Evolutionary conservation across 2,329 filamentous ascomycete species (phyloP), one percentile per base, ranked within the genome.

Genomic region (Anisogramma anomala): DNA sequence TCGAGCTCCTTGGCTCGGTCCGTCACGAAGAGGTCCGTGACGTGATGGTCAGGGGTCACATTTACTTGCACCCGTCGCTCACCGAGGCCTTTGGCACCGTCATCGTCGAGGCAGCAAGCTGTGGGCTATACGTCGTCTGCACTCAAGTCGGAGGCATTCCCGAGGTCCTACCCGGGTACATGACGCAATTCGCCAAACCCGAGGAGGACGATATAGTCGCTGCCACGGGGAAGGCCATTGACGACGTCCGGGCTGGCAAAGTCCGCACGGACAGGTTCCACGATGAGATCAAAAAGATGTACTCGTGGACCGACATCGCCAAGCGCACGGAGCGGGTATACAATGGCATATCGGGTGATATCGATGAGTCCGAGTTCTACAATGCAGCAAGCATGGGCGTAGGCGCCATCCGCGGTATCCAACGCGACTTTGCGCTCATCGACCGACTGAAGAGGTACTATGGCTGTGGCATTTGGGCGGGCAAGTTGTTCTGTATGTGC

Each of bases 21-120:
- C 82, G 89, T 14, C 91, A 98, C 57, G 93, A 98, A 57, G 87
- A 96, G 55, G 91, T 98, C 13, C 80, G 91, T 49, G 86, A 96
- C 57, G 88, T 98, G 48, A 98, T 98, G 91, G 82, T 95, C 14
- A 78, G 85, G 41, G 91, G 91, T 0, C 88, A 98, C 57, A 94
- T 98, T 49, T 96, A 96, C 57, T 76, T 98, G 1, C 88, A 96
- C 55, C 91, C 91, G 0, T 93, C 84, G 42, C 69, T 98, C 35
- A 98, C 91, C 0, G 91, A 98, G 60, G 91, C 91, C 0, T 98
- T 98, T 53, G 91, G 91, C 17, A 98, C 91, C 0, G 91, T 98
- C 48, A 89, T 98, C 42, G 93, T 98, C 22, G 91, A 98, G 62
- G 91, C 91, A 6, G 91, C 91, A 22, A 91, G 83, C 50, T 98